These are phyloP conservation scores for Candida palmyrensis DNA, from an alignment of 805 yeast genomes.

Conservation along the genomic window DNA sequence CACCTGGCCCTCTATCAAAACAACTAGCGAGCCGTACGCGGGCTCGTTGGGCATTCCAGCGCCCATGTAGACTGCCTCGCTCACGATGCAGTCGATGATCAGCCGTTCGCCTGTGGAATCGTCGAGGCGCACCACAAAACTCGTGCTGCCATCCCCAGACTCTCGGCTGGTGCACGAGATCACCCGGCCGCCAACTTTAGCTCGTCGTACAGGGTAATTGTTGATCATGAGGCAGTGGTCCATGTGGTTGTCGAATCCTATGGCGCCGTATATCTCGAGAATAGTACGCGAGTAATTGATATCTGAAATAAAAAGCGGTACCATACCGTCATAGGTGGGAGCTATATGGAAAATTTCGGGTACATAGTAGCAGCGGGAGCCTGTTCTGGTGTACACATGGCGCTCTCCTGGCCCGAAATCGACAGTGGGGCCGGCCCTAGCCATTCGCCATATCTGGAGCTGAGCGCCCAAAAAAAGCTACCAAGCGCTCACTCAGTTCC, in stretches of 20 bases:
- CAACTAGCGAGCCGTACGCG: conserved; percentile 20
- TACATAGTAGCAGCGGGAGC: conserved; percentile 20
- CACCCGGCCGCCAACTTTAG: conserved; percentile 24
- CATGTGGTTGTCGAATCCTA: conserved; percentile 8
- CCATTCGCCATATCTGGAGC: no score
- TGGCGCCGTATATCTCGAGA: conserved; percentile 13
- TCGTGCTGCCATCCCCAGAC: conserved; percentile 7
- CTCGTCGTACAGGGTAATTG: conserved; percentile 28
- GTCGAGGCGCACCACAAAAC: conserved; percentile 21
- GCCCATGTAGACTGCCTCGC: conserved; percentile 6
- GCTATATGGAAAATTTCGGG: conserved; percentile 31
- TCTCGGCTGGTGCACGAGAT: conserved; percentile 9
- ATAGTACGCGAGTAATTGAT: conserved; percentile 12
- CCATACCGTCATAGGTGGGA: conserved; percentile 15
- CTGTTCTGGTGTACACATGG: conserved; percentile 25
- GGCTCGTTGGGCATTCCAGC: conserved; percentile 9
- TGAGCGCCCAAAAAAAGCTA: no score
- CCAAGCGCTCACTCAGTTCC: no score
- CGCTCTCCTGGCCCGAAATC: conserved; percentile 32
- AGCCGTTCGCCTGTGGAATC: conserved; percentile 29
- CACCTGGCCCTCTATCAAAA: conserved; percentile 15
- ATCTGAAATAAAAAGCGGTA: conserved; percentile 28
- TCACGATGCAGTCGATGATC: conserved; percentile 19
- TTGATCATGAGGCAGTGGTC: conserved; percentile 15
- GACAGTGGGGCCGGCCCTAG: no score